Evolutionary conservation across 1,139 yeast genomes (phyloP).

Genomic region (Suhomyces anneliseae): DNA sequence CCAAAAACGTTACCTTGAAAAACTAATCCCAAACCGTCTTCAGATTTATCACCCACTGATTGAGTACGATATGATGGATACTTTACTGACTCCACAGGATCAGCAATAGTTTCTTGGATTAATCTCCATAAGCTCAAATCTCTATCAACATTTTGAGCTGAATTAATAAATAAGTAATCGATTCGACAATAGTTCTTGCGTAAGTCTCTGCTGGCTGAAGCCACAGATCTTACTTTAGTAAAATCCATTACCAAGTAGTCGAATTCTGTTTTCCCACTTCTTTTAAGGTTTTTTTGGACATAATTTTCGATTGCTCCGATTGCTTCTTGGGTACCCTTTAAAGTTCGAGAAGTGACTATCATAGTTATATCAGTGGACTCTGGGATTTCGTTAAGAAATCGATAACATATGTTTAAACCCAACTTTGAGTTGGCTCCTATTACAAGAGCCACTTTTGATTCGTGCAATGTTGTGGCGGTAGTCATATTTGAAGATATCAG

Average conservation of each 20-base stretch:
- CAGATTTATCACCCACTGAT: conserved; percentile 67
- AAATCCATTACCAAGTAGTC: conserved; percentile 88
- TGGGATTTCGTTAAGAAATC: conserved; percentile 63
- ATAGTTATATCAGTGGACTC: conserved; percentile 60
- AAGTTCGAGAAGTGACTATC: conserved; percentile 86
- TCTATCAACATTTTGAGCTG: conserved; percentile 83
- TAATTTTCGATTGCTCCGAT: conserved; percentile 59
- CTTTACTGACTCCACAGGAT: conserved; percentile 81
- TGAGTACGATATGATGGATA: conserved; percentile 83
- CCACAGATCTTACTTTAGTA: conserved; percentile 80
- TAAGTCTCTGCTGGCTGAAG: conserved; percentile 72
- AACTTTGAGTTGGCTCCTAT: conserved; percentile 64
- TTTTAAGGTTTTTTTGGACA: conserved; percentile 35
- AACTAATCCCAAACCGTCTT: conserved; percentile 78
- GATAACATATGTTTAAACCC: conserved; percentile 80
- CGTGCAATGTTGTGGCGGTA: conserved; percentile 9
- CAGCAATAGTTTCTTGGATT: conserved; percentile 54
- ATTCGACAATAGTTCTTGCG: conserved; percentile 59
- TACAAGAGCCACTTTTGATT: conserved; percentile 39
- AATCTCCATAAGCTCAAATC: conserved; percentile 89
- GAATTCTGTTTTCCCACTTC: conserved; percentile 62
- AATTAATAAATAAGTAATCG: conserved; percentile 80
- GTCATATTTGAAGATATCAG: conserved; percentile 1
- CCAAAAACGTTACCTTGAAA: conserved; percentile 96
- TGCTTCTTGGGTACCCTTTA: conserved; percentile 80